Evolutionary conservation across 1,284 basidiomycete species (phyloP), one percentile per base, ranked within the genome.

Genomic region (Neotropicomus parvogracilis): DNA sequence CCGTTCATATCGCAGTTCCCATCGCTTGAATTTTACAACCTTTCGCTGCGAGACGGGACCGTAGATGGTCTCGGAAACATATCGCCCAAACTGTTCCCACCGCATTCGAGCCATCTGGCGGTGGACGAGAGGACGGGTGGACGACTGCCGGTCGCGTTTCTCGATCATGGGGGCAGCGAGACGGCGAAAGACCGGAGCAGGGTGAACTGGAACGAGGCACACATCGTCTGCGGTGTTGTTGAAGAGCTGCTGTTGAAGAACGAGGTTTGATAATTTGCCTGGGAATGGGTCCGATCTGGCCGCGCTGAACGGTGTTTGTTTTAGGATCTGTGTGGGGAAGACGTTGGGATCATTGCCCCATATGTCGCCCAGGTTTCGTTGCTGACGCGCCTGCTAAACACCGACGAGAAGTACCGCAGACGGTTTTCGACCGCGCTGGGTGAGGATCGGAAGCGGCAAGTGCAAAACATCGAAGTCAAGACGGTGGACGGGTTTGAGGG

Each of bases 401-500:
- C 69, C 38, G 78, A 88, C 56, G 57, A 64, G 24, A 71, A 71
- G 47, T 74, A 78, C 52, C 59, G 66, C 41, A 65, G 66, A 40
- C 79, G 81, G 0, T 85, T 91, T 62, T 63, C 67, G 29, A 58
- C 67, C 7, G 73, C 79, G 2, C 72, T 93, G 11, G 89, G 88
- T 13, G 64, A 74, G 7, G 75, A 77, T 40, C 79, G 88, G 33
- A 80, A 75, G n/a, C 68, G 75, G 63, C 80, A 91, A 54, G 63
- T 89, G 4, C 61, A 66, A 1, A 65, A 79, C 40, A 77, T 95
- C 44, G 91, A 94, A 64, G 78, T 94, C 59, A 88, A 86, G 67
- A 94, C 91, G 0, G 91, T 95, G 9, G 91, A 95, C 61, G 94
- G 92, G 13, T 97, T 95, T 65, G 91, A 97, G 66, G 93, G 93